Base-by-base conservation (phyloP, 2,329 filamentous ascomycete genomes). In the Penicillium paneum region DNA sequence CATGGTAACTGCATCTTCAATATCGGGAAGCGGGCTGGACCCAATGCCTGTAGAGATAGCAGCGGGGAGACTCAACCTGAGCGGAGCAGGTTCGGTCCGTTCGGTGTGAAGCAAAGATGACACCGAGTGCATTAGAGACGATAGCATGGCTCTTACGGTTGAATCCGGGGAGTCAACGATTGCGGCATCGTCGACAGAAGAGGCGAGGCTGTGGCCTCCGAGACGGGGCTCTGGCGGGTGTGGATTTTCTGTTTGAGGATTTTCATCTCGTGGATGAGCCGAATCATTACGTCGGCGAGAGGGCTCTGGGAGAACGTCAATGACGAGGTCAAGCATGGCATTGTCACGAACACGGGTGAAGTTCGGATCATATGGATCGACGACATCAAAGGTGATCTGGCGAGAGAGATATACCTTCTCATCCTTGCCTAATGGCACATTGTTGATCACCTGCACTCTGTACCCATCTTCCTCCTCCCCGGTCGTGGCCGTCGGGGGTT, bases 401-500 rank as follows among this genome's bases (percentile, higher is more conserved):
- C 88, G 84, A 43, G 88, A 82, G 59, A 97, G 83, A 68, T 90
- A 89, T 19, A 97, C 85, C 60, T 87, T 89, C 73, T 97, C 93
- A 67, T 97, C 91, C 44, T 89, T 87, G 4, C 93, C 93, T 3
- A 99, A 79, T 1, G 88, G 83, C 38, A 92, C 82, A 62, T 88
- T 90, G 39, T 90, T 91, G 58, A 96, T 86, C 41, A 89, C 88
- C 54, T 88, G 89, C 39, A 97, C 86, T 40, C 78, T 74, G 52
- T 73, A 80, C 11, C 71, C 73, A 35, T 75, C 74, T 19, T 63
- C 61, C 32, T 64, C 47, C 7, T 55, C 54, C 19, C 50, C 55
- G 3, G 45, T 19, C 21, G 52, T 52, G 26, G 49, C 34, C 11
- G 46, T 28, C 4, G 49, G 47, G n/a, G 52, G 60, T 31, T 35